Evolutionary conservation across 2,329 filamentous ascomycete genomes (phyloP).

Genomic region (Aspergillus costaricaensis): DNA sequence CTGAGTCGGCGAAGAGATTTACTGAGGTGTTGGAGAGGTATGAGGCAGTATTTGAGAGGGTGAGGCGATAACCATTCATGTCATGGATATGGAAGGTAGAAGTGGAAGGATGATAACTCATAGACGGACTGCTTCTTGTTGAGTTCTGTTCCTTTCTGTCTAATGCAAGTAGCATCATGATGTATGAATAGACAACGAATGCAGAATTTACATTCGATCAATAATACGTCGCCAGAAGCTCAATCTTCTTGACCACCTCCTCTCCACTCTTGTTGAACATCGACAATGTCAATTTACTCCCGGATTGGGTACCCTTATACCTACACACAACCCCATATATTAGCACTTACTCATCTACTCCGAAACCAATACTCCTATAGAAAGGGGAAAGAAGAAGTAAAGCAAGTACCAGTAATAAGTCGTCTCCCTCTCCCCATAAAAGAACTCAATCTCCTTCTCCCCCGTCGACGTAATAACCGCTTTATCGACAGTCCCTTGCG

Average conservation of each 20-base stretch:
- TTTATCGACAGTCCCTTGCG: not conserved
- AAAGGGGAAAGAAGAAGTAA: not conserved
- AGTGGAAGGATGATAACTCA: too few relatives aligned
- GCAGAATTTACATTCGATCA: not conserved
- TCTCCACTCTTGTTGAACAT: not conserved
- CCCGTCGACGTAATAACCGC: not conserved
- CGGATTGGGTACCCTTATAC: not conserved
- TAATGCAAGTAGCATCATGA: too few relatives aligned
- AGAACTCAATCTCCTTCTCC: not conserved
- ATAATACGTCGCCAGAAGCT: not conserved
- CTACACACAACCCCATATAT: not conserved
- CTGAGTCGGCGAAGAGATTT: too few relatives aligned
- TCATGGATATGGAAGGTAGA: too few relatives aligned
- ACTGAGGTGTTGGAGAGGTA: too few relatives aligned
- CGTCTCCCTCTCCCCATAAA: not conserved
- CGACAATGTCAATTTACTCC: not conserved
- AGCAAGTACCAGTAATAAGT: not conserved
- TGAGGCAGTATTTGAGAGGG: too few relatives aligned
- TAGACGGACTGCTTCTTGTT: too few relatives aligned
- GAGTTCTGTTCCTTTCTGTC: too few relatives aligned
- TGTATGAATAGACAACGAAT: too few relatives aligned
- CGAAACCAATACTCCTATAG: too few relatives aligned
- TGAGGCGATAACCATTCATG: too few relatives aligned
- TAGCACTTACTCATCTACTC: not conserved
- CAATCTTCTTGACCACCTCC: conserved; percentile 1